A percentile compares a stretch with the other conserved stretches of the same genome.
phyloP scores from a whole-genome alignment of 169 alveolate genomes.

The Cyclospora cayetanensis region DNA sequence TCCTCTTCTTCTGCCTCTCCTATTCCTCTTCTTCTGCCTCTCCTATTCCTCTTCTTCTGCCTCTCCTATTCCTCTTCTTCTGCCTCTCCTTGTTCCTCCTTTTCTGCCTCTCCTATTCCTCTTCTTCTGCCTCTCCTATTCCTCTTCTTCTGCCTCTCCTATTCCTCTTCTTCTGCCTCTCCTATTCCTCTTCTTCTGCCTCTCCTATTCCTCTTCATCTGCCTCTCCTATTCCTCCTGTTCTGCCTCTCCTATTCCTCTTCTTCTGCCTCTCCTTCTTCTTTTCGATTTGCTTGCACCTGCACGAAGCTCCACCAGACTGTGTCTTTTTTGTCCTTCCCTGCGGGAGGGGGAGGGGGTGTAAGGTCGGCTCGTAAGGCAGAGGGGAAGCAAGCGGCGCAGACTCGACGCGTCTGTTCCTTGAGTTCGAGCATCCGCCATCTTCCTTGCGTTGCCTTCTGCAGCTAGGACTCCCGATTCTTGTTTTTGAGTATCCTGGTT shows the following conservation, averaged over 20 bases:
- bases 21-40: too few species aligned
- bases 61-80: too few species aligned
- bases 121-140: not conserved
- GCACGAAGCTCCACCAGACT: not conserved
- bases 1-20: too few species aligned
- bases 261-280: not conserved
- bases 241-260: not conserved
- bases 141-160: not conserved
- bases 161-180: not conserved
- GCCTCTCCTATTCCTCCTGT: not conserved
- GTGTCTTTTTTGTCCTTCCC: too few species aligned
- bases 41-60: too few species aligned
- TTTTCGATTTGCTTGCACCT: not conserved
- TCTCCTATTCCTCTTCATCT: not conserved
- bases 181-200: not conserved
- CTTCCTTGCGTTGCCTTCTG: not conserved
- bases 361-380: too few species aligned
- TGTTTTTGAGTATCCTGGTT: constrained; percentile 29
- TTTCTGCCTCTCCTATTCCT: not conserved
- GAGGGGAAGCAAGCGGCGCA: too few species aligned
- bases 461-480: constrained; percentile 9
- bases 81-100: too few species aligned
- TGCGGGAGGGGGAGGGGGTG: too few species aligned
- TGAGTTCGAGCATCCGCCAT: too few species aligned
- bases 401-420: not conserved